Evolutionary conservation across 305 asterid genomes (phyloP).

Genomic region (Andrographis paniculata): DNA sequence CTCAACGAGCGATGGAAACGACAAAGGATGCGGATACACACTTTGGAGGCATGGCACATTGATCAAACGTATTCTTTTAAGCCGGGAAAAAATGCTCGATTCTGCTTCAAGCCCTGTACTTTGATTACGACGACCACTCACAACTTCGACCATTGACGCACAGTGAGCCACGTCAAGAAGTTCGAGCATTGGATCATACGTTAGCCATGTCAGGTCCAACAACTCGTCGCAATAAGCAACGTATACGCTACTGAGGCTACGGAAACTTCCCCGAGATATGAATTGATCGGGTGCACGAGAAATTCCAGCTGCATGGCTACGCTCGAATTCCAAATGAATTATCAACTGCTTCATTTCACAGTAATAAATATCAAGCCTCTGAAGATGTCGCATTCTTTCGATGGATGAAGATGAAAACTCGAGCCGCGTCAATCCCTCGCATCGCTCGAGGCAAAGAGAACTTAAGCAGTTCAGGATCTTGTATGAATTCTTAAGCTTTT

Average conservation of each 20-base stretch:
- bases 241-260: conserved; percentile 9
- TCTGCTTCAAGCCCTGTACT: conserved; percentile 4
- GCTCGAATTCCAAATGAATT: conserved; percentile 2
- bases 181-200: conserved; percentile 17
- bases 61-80: conserved; percentile 13
- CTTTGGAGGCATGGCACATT: conserved; percentile 11
- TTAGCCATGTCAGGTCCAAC: conserved; percentile 18
- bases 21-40: conserved; percentile 12
- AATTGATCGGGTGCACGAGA: neutral
- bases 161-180: conserved; percentile 19
- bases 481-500: conserved; percentile 14
- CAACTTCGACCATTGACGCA: conserved; percentile 20
- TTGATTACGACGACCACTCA: neutral
- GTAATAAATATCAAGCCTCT: conserved; percentile 20
- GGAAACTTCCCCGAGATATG: conserved; percentile 6
- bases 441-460: conserved; percentile 18
- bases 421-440: conserved; percentile 9
- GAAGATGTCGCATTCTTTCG: conserved; percentile 19
- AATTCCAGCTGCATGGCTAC: neutral
- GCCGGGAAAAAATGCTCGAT: conserved; percentile 12
- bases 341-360: conserved; percentile 10
- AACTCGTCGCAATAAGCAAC: conserved; percentile 19
- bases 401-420: conserved; percentile 13
- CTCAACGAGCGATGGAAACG: conserved; percentile 14
- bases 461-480: conserved; percentile 19